A percentile compares a stretch with the other conserved stretches of the same genome.
Conservation (phyloP, 2,329 filamentous ascomycete species). For the Westerdykella ornata region DNA sequence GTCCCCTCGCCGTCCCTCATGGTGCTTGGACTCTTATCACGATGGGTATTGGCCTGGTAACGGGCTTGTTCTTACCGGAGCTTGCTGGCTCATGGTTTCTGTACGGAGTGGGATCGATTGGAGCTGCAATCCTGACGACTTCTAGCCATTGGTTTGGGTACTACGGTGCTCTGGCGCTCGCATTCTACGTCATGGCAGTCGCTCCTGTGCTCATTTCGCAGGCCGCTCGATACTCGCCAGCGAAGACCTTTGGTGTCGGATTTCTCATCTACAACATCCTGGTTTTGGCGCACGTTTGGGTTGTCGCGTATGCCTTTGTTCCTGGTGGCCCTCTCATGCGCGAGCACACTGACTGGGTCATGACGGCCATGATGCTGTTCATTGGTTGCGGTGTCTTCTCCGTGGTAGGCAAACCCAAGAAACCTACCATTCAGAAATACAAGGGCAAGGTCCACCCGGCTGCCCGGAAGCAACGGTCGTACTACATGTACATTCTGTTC, state of each 20-base stretch:
- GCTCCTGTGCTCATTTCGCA: slow-evolving; percentile 68
- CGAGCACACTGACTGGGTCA: slow-evolving; percentile 93
- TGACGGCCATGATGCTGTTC: slow-evolving; percentile 75
- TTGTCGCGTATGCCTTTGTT: slow-evolving; percentile 96
- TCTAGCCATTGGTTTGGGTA: slow-evolving; percentile 83
- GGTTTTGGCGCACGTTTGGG: slow-evolving; percentile 97
- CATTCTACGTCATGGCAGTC: slow-evolving; percentile 75
- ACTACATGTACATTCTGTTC: slow-evolving; percentile 66
- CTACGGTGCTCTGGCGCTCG: slow-evolving; percentile 69
- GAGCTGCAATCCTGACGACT: slow-evolving; percentile 69
- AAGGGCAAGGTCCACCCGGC: slow-evolving; percentile 43
- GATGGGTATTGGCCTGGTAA: slow-evolving; percentile 74
- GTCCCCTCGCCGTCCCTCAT: slow-evolving; percentile 82
- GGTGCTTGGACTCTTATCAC: slow-evolving; percentile 77
- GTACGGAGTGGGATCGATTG: slow-evolving; percentile 70
- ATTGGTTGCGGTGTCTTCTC: slow-evolving; percentile 83
- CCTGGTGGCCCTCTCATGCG: slow-evolving; percentile 87
- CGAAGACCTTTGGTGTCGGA: slow-evolving; percentile 74
- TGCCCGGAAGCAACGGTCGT: slow-evolving; percentile 52
- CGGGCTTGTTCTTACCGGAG: slow-evolving; percentile 66
- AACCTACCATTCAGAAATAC: slow-evolving; percentile 34
- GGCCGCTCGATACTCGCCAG: slow-evolving; percentile 70
- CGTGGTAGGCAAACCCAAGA: slow-evolving; percentile 47
- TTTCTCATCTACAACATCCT: slow-evolving; percentile 91
- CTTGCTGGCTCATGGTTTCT: slow-evolving; percentile 71